Percentiles rank a stretch among this genome's conserved stretches.
phyloP scores from a whole-genome alignment of 305 asterid species.

The Solanum hybrid region DNA sequence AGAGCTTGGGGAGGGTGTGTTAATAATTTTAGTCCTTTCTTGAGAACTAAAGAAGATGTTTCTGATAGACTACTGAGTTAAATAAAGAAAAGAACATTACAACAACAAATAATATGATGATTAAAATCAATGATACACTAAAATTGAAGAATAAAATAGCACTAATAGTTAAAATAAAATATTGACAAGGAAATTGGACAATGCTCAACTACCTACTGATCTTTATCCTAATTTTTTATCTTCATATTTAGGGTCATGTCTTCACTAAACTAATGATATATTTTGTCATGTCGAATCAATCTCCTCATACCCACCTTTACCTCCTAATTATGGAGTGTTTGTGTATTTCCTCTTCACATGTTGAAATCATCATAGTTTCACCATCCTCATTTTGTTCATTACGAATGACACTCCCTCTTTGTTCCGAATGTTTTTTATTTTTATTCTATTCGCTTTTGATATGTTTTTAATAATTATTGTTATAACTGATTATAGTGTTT shows the following conservation, averaged over 20 bases:
- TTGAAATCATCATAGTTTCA: fast-evolving
- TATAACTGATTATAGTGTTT: neutral
- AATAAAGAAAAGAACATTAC: neutral
- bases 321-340: neutral
- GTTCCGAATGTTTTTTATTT: too few species aligned
- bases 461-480: neutral
- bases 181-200: neutral
- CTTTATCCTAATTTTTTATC: neutral
- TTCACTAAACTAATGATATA: neutral
- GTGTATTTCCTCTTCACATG: neutral
- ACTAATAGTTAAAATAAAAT: neutral
- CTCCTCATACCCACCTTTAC: neutral
- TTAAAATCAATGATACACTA: neutral
- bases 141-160: neutral
- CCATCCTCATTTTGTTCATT: neutral
- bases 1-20: neutral
- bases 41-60: neutral
- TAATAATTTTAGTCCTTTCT: neutral
- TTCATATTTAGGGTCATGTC: neutral
- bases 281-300: neutral
- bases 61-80: neutral
- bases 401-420: neutral
- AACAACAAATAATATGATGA: neutral
- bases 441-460: fast-evolving
- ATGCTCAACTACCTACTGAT: fast-evolving